A percentile compares a stretch with the other conserved stretches of the same genome.
These are phyloP conservation scores for Nicotiana otophora DNA, from an alignment of 257 asterid genomes.

Conservation along the genomic window DNA sequence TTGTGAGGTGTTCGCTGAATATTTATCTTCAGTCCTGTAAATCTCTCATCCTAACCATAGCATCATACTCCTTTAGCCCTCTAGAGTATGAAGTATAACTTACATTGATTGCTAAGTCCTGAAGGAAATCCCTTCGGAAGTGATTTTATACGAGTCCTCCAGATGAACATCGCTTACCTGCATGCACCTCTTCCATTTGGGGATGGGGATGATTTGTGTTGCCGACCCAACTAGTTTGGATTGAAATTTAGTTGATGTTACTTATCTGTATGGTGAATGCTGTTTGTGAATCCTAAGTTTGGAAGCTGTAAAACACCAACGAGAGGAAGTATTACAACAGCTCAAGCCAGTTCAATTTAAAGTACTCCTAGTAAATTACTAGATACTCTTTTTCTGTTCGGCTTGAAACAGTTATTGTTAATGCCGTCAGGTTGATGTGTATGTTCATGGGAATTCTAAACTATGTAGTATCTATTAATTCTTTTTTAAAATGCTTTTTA, in stretches of 20 bases:
- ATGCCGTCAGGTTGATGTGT: background rate
- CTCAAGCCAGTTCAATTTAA: background rate
- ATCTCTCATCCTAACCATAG: background rate
- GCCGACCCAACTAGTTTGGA: background rate
- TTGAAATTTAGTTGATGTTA: background rate
- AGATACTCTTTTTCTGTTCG: slow-evolving; percentile 1
- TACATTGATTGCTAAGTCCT: background rate
- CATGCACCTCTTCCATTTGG: slow-evolving; percentile 1
- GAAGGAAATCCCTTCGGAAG: background rate
- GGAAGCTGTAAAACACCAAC: background rate
- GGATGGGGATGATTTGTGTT: background rate
- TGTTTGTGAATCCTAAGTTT: background rate
- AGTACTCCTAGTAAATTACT: background rate
- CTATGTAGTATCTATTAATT: background rate
- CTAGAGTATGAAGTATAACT: background rate
- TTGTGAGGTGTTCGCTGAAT: background rate
- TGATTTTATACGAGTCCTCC: background rate
- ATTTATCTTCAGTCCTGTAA: background rate
- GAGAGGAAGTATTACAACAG: background rate
- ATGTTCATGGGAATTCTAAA: background rate
- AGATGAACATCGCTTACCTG: background rate
- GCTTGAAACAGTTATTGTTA: background rate
- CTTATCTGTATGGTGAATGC: background rate
- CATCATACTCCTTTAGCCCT: background rate
- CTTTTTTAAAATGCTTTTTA: background rate